Conservation (phyloP, 768 basidiomycete species). For the Candolleomyces aberdarensis region DNA sequence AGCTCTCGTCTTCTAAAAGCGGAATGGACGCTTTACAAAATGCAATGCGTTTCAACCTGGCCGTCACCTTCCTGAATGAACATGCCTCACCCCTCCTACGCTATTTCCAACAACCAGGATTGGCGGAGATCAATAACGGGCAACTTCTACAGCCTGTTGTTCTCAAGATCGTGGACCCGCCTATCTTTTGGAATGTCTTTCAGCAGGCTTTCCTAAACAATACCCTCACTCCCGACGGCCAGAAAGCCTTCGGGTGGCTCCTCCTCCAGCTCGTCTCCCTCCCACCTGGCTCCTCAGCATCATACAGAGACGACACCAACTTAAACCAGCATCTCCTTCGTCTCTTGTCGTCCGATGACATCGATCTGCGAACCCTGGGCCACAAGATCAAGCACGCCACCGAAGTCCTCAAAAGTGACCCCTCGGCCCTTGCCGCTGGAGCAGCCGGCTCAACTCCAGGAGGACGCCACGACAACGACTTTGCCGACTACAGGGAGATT, state of each 20-base stretch:
- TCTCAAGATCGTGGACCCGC: constrained; percentile 41
- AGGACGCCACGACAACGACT: constrained; percentile 71
- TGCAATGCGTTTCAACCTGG: constrained; percentile 39
- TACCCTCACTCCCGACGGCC: constrained; percentile 28
- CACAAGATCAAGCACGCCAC: constrained; percentile 38
- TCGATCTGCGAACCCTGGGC: constrained; percentile 27
- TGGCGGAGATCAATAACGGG: constrained; percentile 40
- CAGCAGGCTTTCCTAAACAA: constrained; percentile 30
- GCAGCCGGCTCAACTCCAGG: constrained; percentile 40
- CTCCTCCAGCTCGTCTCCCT: constrained; percentile 46
- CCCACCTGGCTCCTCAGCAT: constrained; percentile 27
- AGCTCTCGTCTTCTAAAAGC: constrained; percentile 28
- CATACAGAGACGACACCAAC: constrained; percentile 38
- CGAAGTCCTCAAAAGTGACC: not conserved
- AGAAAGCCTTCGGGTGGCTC: constrained; percentile 44
- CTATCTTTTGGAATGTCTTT: constrained; percentile 48
- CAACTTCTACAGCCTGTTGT: constrained; percentile 37
- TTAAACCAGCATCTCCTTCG: constrained; percentile 24
- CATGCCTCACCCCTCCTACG: constrained; percentile 31
- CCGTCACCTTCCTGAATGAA: constrained; percentile 39
- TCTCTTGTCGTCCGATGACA: constrained; percentile 19
- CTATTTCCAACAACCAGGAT: constrained; percentile 34
- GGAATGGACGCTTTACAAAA: constrained; percentile 39
- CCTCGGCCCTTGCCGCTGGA: not conserved
- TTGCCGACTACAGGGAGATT: constrained; percentile 55